Conservation (phyloP, 2,329 filamentous ascomycete genomes). For the Exophiala viscosa region DNA sequence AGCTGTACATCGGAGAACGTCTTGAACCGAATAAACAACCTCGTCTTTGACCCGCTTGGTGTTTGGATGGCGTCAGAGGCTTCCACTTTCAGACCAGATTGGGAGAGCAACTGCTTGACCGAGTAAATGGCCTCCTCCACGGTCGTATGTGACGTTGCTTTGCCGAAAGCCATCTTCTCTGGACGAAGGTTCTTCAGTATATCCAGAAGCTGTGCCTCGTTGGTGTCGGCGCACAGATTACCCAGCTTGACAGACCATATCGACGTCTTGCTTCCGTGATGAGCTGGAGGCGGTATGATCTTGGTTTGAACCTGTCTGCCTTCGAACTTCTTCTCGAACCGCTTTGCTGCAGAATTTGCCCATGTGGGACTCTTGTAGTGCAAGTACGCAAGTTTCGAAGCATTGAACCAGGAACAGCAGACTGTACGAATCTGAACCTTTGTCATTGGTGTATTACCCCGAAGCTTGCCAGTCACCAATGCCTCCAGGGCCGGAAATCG, state of each 20-base stretch:
- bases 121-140: background rate
- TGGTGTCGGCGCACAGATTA: conserved; percentile 6
- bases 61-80: background rate
- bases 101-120: background rate
- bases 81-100: background rate
- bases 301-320: conserved; percentile 1
- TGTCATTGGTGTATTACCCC: background rate
- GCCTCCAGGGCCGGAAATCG: background rate
- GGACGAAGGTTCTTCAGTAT: conserved; percentile 3
- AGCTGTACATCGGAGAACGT: background rate
- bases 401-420: conserved; percentile 13
- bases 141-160: background rate
- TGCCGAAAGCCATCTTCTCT: conserved; percentile 1
- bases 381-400: conserved; percentile 11
- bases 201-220: background rate
- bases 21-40: conserved; percentile 4
- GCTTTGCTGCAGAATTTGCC: conserved; percentile 3
- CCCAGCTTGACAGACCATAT: conserved; percentile 9
- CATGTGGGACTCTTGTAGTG: conserved; percentile 8
- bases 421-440: conserved; percentile 8
- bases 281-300: conserved; percentile 1
- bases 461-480: background rate
- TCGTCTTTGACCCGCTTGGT: background rate
- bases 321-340: conserved; percentile 5
- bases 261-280: background rate